phyloP scores from a whole-genome alignment of 2,329 filamentous ascomycete species.

The Fusarium redolens region DNA sequence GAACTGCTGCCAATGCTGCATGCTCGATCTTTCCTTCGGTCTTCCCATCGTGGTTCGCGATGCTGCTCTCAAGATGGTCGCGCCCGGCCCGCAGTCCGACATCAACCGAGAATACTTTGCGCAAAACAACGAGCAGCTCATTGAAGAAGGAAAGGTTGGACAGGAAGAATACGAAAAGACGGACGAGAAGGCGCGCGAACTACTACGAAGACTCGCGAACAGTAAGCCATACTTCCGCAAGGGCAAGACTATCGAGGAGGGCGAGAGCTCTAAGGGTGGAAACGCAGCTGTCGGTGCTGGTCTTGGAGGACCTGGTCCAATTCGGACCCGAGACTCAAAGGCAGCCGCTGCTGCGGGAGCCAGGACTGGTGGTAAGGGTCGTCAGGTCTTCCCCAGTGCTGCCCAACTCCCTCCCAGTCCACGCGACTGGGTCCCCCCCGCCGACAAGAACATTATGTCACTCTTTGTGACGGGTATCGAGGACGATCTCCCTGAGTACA shows the following conservation, averaged over 20 bases:
- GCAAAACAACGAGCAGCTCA: constrained; percentile 94
- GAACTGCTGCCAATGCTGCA: constrained; percentile 99
- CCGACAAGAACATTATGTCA: constrained; percentile 88
- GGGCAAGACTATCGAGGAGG: constrained; percentile 75
- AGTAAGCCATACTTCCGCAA: constrained; percentile 97
- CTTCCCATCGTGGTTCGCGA: constrained; percentile 94
- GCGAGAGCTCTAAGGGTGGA: constrained; percentile 54
- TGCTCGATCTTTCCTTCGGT: constrained; percentile 96
- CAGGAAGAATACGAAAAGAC: constrained; percentile 96
- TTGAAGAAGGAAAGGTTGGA: constrained; percentile 88
- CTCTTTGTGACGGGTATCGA: constrained; percentile 96
- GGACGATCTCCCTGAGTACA: constrained; percentile 93
- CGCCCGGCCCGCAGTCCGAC: constrained; percentile 88
- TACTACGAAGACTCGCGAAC: constrained; percentile 84
- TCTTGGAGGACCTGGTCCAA: constrained; percentile 75
- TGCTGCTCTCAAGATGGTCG: constrained; percentile 97
- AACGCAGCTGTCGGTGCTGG: constrained; percentile 66
- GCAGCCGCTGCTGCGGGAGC: constrained; percentile 64
- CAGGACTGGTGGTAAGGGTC: constrained; percentile 57
- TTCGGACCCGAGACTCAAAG: constrained; percentile 77
- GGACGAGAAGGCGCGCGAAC: constrained; percentile 93
- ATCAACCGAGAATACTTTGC: constrained; percentile 98
- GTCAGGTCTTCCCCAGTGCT: constrained; percentile 73
- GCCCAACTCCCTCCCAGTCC: constrained; percentile 82
- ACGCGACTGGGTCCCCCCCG: constrained; percentile 86